These are phyloP conservation scores for Neurospora hispaniola DNA, from an alignment of 495 filamentous ascomycete genomes.

Conservation along the genomic window DNA sequence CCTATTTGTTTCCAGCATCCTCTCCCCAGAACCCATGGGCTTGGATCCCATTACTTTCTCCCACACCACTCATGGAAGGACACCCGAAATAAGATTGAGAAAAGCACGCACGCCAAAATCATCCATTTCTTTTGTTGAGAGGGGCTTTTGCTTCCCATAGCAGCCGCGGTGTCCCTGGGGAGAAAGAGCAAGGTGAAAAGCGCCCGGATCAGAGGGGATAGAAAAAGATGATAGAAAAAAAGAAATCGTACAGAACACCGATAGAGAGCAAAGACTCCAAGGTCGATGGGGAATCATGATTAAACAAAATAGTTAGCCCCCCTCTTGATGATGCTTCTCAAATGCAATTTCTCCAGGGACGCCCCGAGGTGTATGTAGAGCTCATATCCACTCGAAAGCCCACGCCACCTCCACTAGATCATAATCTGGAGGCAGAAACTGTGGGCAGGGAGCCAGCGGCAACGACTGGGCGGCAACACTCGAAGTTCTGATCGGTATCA, in stretches of 20 bases:
- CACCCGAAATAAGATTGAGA: neutral
- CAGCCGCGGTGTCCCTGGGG: neutral
- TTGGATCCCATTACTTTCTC: neutral
- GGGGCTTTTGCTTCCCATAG: constrained; percentile 1
- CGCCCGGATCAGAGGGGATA: constrained; percentile 4
- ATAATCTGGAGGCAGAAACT: constrained; percentile 6
- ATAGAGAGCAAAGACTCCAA: constrained; percentile 15
- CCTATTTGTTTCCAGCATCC: neutral
- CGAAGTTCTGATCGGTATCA: neutral
- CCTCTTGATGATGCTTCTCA: constrained; percentile 11
- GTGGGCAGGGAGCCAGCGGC: neutral
- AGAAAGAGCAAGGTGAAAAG: constrained; percentile 2
- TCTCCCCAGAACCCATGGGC: neutral
- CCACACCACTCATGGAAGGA: neutral
- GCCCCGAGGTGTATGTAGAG: constrained; percentile 3
- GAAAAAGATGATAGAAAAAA: constrained; percentile 7
- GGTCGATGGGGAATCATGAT: constrained; percentile 21
- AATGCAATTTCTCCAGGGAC: constrained; percentile 11
- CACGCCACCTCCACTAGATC: neutral
- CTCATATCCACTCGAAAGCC: constrained; percentile 1
- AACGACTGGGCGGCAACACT: constrained; percentile 9
- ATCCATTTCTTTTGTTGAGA: neutral
- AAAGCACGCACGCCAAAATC: neutral
- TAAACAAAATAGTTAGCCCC: constrained; percentile 30
- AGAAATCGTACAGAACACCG: constrained; percentile 17